Percentiles rank a stretch among this genome's conserved stretches.
Evolutionary conservation across 78 protist species (phyloP).

Genomic region (Protostelium mycophagum): DNA sequence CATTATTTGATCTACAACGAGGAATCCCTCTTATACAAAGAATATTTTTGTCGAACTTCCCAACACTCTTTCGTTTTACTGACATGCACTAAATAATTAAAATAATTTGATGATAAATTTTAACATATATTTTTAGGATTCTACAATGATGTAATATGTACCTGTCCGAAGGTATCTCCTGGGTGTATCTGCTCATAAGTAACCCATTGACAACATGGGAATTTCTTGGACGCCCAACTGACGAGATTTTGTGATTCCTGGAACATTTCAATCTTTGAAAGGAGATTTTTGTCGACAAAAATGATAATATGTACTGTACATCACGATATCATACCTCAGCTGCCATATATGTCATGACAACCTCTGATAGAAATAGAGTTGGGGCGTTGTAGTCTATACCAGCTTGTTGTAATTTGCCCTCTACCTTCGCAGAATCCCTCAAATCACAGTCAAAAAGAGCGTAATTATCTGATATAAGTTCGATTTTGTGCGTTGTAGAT

Average conservation of each 20-base stretch:
- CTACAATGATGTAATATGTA: too few species aligned
- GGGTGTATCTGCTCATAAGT: slow-evolving; percentile 3
- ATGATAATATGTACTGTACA: too few species aligned
- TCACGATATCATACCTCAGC: background rate
- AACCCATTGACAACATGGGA: background rate
- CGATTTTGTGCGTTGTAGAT: background rate
- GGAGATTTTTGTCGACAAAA: too few species aligned
- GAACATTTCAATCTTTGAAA: too few species aligned
- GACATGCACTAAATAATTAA: background rate
- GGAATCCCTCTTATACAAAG: too few species aligned
- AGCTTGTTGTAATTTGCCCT: background rate
- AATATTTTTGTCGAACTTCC: too few species aligned
- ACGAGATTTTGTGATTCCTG: background rate
- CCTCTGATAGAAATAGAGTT: background rate
- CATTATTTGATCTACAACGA: too few species aligned
- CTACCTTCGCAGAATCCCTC: background rate
- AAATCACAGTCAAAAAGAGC: background rate
- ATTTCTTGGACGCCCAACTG: background rate
- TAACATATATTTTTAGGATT: background rate
- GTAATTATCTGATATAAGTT: background rate
- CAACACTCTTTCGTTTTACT: too few species aligned
- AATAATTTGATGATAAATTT: background rate
- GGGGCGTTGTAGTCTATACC: background rate
- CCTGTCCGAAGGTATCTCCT: background rate
- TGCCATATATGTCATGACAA: slow-evolving; percentile 1